These are phyloP conservation scores for Piper longum DNA, from an alignment of 164 flowering plant genomes.

Conservation along the genomic window DNA sequence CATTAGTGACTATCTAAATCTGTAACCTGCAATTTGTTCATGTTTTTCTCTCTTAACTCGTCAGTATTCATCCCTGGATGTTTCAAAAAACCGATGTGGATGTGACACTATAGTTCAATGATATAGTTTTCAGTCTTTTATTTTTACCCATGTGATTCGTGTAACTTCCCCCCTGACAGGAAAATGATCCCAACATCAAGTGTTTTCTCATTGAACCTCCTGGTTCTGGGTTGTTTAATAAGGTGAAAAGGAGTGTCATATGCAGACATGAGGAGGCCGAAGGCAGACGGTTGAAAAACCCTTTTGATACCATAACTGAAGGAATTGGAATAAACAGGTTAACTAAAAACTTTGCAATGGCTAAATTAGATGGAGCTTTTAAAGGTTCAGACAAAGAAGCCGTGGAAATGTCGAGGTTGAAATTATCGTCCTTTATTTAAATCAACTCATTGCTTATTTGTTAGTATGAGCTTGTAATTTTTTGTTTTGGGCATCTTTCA, in stretches of 20 bases:
- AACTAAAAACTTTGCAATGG: constrained; percentile 69
- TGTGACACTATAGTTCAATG: background rate
- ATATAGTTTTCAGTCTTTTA: background rate
- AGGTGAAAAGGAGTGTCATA: constrained; percentile 95
- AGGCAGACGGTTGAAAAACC: constrained; percentile 83
- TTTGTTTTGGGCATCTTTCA: constrained; percentile 10
- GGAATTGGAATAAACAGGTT: constrained; percentile 91
- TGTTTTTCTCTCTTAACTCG: too few relatives aligned
- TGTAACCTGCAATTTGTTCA: too few relatives aligned
- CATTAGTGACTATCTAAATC: too few relatives aligned
- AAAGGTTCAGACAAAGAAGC: constrained; percentile 85
- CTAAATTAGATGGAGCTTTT: constrained; percentile 86
- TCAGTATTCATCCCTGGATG: too few relatives aligned
- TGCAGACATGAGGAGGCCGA: constrained; percentile 93
- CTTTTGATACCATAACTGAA: constrained; percentile 97
- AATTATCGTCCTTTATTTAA: background rate
- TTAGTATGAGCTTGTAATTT: background rate
- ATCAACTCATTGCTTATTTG: background rate
- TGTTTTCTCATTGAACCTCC: constrained; percentile 89
- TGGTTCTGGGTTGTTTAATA: constrained; percentile 91
- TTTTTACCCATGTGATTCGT: background rate
- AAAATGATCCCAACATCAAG: constrained; percentile 50
- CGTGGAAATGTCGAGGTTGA: constrained; percentile 94
- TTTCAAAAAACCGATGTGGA: too few relatives aligned
- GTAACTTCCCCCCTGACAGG: constrained; percentile 30